Evolutionary conservation across 2,329 filamentous ascomycete species (phyloP).

Genomic region (Microsporum canis): DNA sequence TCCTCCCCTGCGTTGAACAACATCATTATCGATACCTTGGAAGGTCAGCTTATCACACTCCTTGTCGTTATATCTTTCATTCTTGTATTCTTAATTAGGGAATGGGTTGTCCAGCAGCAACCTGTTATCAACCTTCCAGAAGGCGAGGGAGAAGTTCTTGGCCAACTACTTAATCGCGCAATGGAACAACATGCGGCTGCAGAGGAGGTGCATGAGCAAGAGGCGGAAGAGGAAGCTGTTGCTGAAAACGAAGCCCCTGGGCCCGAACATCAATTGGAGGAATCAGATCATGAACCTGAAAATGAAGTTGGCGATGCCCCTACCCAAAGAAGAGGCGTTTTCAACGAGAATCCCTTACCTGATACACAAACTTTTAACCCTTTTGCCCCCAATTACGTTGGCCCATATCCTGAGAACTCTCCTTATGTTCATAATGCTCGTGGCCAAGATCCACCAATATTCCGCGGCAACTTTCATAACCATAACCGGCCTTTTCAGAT

Average conservation of each 20-base stretch:
- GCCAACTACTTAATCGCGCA: conserved; percentile 28
- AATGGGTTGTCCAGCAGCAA: conserved; percentile 98
- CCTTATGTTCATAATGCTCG: neutral
- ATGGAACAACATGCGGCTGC: conserved; percentile 1
- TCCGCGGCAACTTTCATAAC: neutral
- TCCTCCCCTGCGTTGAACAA: conserved; percentile 62
- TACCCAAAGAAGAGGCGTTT: neutral
- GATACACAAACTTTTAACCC: neutral
- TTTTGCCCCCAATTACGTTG: neutral
- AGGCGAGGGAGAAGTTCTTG: conserved; percentile 39
- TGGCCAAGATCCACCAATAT: neutral
- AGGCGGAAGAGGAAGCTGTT: conserved; percentile 5
- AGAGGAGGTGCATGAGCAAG: neutral
- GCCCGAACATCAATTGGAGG: neutral
- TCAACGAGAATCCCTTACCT: neutral
- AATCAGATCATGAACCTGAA: neutral
- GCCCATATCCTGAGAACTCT: neutral
- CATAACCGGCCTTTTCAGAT: neutral
- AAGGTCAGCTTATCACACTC: conserved; percentile 88
- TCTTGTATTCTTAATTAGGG: conserved; percentile 86
- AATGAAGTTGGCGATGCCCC: neutral
- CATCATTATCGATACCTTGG: conserved; percentile 67
- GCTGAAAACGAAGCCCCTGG: neutral
- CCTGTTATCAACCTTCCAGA: conserved; percentile 75
- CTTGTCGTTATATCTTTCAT: conserved; percentile 90